Base-by-base conservation (phyloP, 2,329 filamentous ascomycete genomes). In the Pseudogymnoascus sp. region DNA sequence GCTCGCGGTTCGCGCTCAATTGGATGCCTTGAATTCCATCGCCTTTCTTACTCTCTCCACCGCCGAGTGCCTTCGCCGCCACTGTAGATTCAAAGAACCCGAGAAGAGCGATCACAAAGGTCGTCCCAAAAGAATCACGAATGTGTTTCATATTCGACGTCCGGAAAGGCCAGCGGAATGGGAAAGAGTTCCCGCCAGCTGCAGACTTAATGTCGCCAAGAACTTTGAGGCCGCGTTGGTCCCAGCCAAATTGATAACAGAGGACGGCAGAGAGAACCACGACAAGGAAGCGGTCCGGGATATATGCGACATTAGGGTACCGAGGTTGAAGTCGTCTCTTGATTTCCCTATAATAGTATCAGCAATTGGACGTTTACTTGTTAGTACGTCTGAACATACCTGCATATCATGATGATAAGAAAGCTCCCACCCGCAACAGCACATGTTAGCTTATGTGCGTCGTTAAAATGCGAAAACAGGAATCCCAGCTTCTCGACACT, bases 81-180 rank as follows among this genome's bases (percentile, higher is more conserved):
- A 99, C 92, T 0, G 92, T 96, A 2, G 91, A 96, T 75, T 99
- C 95, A 70, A 99, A 99, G 76, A 99, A 99, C n/a, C 95, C 95
- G 0, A 99, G 86, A 23, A 99, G 81, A 0, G 93, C 91, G 67
- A 99, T 96, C 61, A 97, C 81, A 71, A 99, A 96, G 0, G 91
- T 89, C 0, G 95, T 97, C 60, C 90, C 88, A 82, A 97, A 89
- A 38, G 91, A 89, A 65, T 91, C 89, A 21, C 89, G 88, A 61
- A 96, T 90, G 72, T 97, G 89, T 23, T 85, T 82, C 80, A 97
- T 87, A 68, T 96, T 85, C 4, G 84, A 81, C 1, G 84, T 77
- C 66, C 87, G 85, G 70, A 97, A 95, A 0, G 95, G 93, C 82
- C 93, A 97, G 65, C 89, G 86, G 68, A 97, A 92, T 2, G 85